These are phyloP conservation scores for Plasmodium gonderi DNA, from an alignment of 169 alveolate species.

Conservation along the genomic window DNA sequence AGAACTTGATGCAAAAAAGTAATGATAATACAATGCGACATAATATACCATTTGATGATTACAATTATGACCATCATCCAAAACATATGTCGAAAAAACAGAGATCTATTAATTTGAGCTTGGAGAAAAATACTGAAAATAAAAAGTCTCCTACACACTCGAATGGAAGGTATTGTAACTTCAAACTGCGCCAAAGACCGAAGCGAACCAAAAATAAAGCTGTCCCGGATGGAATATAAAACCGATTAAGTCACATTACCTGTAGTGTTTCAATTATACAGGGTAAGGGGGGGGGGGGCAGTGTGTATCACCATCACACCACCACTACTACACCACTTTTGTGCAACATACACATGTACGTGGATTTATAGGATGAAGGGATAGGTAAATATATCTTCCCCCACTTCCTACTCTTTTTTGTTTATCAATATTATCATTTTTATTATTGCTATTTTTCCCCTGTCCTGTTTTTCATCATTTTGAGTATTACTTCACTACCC, in stretches of 20 bases:
- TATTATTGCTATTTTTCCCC: too few species aligned
- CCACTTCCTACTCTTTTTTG: not conserved
- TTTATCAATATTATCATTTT: too few species aligned
- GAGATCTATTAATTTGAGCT: slow-evolving; percentile 14
- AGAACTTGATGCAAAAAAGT: not conserved
- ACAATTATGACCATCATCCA: not conserved
- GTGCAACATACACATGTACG: too few species aligned
- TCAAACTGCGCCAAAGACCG: slow-evolving; percentile 71
- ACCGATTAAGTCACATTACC: too few species aligned
- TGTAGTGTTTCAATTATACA: too few species aligned
- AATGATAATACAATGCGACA: not conserved
- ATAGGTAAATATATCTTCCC: not conserved
- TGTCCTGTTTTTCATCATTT: too few species aligned
- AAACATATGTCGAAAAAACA: slow-evolving; percentile 21
- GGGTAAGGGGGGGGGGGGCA: not conserved
- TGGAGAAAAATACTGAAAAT: slow-evolving; percentile 47
- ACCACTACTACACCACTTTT: too few species aligned
- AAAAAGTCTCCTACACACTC: slow-evolving; percentile 27
- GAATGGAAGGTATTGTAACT: slow-evolving; percentile 51
- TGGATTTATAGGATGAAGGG: too few species aligned
- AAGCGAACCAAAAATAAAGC: slow-evolving; percentile 48
- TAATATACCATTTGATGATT: not conserved
- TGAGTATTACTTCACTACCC: too few species aligned
- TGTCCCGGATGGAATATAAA: not conserved
- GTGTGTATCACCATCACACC: too few species aligned